Percentiles rank a stretch among this genome's conserved stretches.
Evolutionary conservation across 1,284 basidiomycete genomes (phyloP).

Genomic region (Cryptococcus sp.): DNA sequence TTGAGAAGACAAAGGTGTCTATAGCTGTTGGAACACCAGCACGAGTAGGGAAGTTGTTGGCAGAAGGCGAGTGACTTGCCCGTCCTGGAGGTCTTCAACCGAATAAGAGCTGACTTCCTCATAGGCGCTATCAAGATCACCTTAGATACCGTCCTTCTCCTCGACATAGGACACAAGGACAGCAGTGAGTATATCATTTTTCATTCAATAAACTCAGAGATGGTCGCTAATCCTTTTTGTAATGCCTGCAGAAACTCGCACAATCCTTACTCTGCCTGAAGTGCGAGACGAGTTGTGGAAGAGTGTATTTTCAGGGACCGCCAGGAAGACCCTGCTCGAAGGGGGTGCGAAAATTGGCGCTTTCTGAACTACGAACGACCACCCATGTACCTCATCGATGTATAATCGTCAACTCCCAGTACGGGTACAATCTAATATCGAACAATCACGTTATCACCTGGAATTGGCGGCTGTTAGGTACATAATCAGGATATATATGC

Average conservation of each 20-base stretch:
- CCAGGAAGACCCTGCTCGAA: slow-evolving; percentile 34
- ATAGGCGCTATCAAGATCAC: slow-evolving; percentile 46
- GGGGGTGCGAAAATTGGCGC: slow-evolving; percentile 43
- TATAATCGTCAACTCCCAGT: too few species aligned
- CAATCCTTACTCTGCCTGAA: slow-evolving; percentile 50
- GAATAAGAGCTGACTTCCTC: slow-evolving; percentile 9
- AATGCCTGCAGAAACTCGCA: slow-evolving; percentile 43
- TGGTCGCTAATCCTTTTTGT: not conserved
- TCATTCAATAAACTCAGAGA: not conserved
- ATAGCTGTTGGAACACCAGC: slow-evolving; percentile 54
- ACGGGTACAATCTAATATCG: too few species aligned
- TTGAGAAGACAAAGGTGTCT: slow-evolving; percentile 47
- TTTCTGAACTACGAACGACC: slow-evolving; percentile 27
- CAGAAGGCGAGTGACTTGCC: slow-evolving; percentile 32
- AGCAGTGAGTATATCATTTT: slow-evolving; percentile 33
- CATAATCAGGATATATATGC: too few species aligned
- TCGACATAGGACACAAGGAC: slow-evolving; percentile 49
- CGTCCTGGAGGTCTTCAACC: not conserved
- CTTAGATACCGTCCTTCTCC: slow-evolving; percentile 44
- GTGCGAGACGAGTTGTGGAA: slow-evolving; percentile 52
- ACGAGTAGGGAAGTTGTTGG: slow-evolving; percentile 50
- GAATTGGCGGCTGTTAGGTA: too few species aligned
- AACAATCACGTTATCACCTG: too few species aligned
- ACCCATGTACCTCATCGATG: too few species aligned
- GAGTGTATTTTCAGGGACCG: slow-evolving; percentile 41